Percentiles rank a stretch among this genome's conserved stretches.
Evolutionary conservation across 23 red algal genomes (phyloP).

Genomic region (Pyropia yezoensis): DNA sequence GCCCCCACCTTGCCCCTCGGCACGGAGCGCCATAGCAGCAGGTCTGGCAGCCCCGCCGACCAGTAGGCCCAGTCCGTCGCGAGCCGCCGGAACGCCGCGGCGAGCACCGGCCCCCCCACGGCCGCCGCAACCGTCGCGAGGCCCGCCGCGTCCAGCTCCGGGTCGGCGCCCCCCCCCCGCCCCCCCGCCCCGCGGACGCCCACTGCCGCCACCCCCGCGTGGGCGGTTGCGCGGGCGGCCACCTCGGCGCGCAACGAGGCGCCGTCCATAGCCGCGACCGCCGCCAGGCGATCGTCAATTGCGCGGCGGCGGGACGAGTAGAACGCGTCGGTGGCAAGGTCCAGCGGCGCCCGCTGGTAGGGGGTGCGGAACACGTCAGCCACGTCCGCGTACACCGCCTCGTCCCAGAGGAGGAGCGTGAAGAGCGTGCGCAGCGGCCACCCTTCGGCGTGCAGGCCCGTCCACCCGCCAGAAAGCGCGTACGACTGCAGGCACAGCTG

Average conservation of each 20-base stretch:
- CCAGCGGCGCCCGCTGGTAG: constrained; percentile 69
- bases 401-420: constrained; percentile 35
- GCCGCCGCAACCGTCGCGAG: constrained; percentile 33
- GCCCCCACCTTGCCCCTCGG: background rate
- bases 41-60: constrained; percentile 65
- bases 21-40: constrained; percentile 56
- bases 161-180: constrained; percentile 3
- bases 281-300: constrained; percentile 42
- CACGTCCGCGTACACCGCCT: constrained; percentile 35
- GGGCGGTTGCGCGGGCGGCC: background rate
- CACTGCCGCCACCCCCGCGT: constrained; percentile 12
- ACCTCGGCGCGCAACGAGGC: constrained; percentile 17
- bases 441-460: constrained; percentile 57
- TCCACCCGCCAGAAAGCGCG: constrained; percentile 32
- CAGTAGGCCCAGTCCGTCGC: constrained; percentile 72
- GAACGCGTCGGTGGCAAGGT: constrained; percentile 84
- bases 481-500: constrained; percentile 63
- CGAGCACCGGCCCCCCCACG: constrained; percentile 37
- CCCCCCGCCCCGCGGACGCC: constrained; percentile 9
- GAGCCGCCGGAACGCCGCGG: constrained; percentile 44
- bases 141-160: constrained; percentile 9
- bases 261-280: constrained; percentile 8
- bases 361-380: constrained; percentile 80
- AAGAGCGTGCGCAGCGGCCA: constrained; percentile 32
- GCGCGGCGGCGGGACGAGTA: constrained; percentile 19